Evolutionary conservation across 2,329 filamentous ascomycete species (phyloP), one percentile per base, ranked within the genome.

Genomic region (Aureobasidium sp.): DNA sequence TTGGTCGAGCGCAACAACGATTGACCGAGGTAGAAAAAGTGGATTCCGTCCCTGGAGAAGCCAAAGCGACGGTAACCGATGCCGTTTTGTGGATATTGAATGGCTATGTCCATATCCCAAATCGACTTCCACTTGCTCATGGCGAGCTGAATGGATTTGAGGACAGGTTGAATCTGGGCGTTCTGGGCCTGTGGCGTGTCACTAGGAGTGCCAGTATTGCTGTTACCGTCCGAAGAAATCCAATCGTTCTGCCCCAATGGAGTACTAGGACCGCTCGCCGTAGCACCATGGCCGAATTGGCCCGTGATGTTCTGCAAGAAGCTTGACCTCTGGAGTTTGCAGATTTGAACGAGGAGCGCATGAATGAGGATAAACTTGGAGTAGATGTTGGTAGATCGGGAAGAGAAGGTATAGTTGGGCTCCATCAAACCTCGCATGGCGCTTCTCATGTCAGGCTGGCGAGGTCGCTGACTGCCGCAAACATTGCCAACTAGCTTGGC

Each of bases 301-400:
- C 74, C 70, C 52, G 61, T 64, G 14, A 62, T 64, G 37, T 60
- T 45, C 27, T 52, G 39, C 31, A 48, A 20, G 47, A 66, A 61
- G 51, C 68, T 72, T 17, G 76, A 67, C 64, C 77, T 78, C 67
- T 81, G 81, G 45, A 77, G 73, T 60, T 76, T 74, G 76, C 79
- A 83, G 65, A 90, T 82, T 66, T 88, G 80, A 6, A 84, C 79
- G 61, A 89, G 79, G 58, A 91, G 76, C 14, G 83, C 84, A 68
- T 91, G 88, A 8, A 91, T 84, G 51, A 91, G 73, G 61, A 91
- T 82, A 68, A 90, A 90, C 69, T 91, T 91, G 39, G 85, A 86
- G 68, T 86, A 88, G 2, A 87, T 76, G 67, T 90, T 91, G 1
- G 87, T 90, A 25, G 82, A 82, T 48, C 84, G 82, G 3, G 84